Evolutionary conservation across 768 basidiomycete species (phyloP).

Genomic region (Antrodiella citrinella): DNA sequence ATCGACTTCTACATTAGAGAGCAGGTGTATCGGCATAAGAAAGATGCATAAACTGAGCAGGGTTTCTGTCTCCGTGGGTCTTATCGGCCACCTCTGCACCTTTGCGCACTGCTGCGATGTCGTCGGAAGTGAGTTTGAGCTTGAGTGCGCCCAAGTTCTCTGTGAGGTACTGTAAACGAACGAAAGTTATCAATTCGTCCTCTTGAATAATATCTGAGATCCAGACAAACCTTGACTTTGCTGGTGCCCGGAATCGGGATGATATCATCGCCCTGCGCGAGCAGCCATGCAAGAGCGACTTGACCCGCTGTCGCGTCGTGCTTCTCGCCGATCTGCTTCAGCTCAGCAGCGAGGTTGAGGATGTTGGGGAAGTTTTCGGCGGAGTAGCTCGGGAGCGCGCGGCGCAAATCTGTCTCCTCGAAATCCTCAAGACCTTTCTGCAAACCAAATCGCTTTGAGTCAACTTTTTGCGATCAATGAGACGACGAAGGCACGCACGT

Average conservation of each 20-base stretch:
- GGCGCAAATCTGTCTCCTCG: not conserved
- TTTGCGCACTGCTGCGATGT: conserved; percentile 21
- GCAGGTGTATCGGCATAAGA: conserved; percentile 30
- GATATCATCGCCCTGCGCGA: conserved; percentile 19
- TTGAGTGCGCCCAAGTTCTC: conserved; percentile 22
- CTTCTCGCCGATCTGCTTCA: conserved; percentile 11
- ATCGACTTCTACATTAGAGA: too few relatives aligned
- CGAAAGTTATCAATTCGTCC: not conserved
- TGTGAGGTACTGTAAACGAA: conserved; percentile 21
- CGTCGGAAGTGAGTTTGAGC: conserved; percentile 19
- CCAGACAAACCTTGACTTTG: conserved; percentile 8
- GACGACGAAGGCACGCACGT: conserved; percentile 10
- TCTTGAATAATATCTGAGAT: too few relatives aligned
- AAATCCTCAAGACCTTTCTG: not conserved
- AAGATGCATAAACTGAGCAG: conserved; percentile 16
- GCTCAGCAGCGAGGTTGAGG: conserved; percentile 18
- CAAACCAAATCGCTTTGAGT: not conserved
- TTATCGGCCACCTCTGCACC: conserved; percentile 20
- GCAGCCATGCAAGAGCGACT: conserved; percentile 22
- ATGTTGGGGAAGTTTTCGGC: conserved; percentile 22
- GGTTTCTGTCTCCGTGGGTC: conserved; percentile 28
- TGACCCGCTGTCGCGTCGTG: conserved; percentile 22
- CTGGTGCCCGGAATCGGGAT: conserved; percentile 21
- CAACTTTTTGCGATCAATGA: not conserved
- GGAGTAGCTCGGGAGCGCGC: conserved; percentile 15